These are phyloP conservation scores for Diaporthe sp. DNA, from an alignment of 2,329 filamentous ascomycete genomes.

Conservation along the genomic window DNA sequence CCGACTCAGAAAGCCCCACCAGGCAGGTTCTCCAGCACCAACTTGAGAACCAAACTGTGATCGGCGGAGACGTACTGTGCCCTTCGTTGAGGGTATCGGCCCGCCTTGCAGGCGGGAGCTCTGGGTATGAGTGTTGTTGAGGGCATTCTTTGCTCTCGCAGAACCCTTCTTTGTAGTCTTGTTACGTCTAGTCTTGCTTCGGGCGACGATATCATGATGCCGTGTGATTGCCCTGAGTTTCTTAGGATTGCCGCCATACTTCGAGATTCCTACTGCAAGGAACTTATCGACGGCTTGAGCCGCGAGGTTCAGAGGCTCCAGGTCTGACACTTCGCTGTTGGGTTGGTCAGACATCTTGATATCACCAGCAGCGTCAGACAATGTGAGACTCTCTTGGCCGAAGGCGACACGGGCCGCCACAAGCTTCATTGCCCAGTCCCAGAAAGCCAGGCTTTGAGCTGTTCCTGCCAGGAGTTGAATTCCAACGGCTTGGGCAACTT, in stretches of 20 bases:
- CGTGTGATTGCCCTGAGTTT: neutral
- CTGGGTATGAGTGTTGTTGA: neutral
- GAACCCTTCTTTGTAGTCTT: neutral
- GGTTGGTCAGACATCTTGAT: neutral
- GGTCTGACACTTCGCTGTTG: neutral
- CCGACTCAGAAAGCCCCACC: neutral
- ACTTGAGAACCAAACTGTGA: neutral
- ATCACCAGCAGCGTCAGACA: neutral
- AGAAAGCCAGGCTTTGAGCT: neutral
- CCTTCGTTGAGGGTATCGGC: neutral
- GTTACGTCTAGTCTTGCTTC: accelerated
- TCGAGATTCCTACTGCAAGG: neutral
- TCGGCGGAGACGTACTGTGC: neutral
- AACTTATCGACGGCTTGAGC: conserved; percentile 8
- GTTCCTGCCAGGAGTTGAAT: neutral
- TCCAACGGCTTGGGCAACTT: neutral
- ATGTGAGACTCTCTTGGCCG: neutral
- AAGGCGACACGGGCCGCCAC: neutral
- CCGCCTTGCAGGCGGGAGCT: neutral
- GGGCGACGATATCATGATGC: neutral
- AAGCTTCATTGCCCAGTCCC: conserved; percentile 22
- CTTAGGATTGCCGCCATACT: neutral
- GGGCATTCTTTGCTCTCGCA: neutral
- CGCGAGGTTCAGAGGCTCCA: neutral
- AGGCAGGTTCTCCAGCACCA: neutral